These are phyloP conservation scores for Bothia castanella DNA, from an alignment of 1,284 basidiomycete species.

Conservation along the genomic window DNA sequence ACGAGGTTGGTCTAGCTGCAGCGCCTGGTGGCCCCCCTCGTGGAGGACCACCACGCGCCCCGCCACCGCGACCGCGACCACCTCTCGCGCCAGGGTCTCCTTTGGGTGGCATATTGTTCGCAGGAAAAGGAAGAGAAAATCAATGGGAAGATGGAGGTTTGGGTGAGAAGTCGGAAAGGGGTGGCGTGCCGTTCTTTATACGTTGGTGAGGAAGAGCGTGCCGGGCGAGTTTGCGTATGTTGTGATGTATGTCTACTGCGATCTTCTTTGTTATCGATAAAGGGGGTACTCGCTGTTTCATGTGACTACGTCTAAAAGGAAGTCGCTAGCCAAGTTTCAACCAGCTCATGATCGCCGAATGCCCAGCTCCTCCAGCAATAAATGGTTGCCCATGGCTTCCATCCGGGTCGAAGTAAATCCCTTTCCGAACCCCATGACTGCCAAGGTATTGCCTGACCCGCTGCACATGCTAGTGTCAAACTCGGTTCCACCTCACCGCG, in stretches of 20 bases:
- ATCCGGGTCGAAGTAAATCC: slow-evolving; percentile 65
- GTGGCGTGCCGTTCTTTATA: slow-evolving; percentile 23
- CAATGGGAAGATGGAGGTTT: slow-evolving; percentile 19
- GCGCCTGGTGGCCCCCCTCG: slow-evolving; percentile 32
- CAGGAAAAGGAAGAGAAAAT: neutral
- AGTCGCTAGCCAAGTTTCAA: slow-evolving; percentile 30
- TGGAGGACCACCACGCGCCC: slow-evolving; percentile 27
- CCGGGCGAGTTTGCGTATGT: slow-evolving; percentile 32
- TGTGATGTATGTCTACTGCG: slow-evolving; percentile 14
- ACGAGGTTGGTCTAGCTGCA: slow-evolving; percentile 30
- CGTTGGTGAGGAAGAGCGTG: neutral
- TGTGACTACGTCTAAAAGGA: slow-evolving; percentile 5
- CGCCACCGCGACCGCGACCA: slow-evolving; percentile 24
- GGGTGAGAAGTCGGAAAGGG: slow-evolving; percentile 15
- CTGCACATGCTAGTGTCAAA: slow-evolving; percentile 34
- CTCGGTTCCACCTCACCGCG: neutral
- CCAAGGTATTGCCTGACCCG: slow-evolving; percentile 71
- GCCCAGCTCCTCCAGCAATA: slow-evolving; percentile 49
- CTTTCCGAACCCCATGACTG: slow-evolving; percentile 70
- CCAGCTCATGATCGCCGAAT: slow-evolving; percentile 65
- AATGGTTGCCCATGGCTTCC: slow-evolving; percentile 75
- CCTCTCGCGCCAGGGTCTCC: slow-evolving; percentile 24
- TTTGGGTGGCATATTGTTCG: slow-evolving; percentile 27
- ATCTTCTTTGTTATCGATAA: slow-evolving; percentile 27
- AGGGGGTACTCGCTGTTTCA: neutral